Conservation (phyloP, 257 asterid species). For the Primulina tabacum region DNA sequence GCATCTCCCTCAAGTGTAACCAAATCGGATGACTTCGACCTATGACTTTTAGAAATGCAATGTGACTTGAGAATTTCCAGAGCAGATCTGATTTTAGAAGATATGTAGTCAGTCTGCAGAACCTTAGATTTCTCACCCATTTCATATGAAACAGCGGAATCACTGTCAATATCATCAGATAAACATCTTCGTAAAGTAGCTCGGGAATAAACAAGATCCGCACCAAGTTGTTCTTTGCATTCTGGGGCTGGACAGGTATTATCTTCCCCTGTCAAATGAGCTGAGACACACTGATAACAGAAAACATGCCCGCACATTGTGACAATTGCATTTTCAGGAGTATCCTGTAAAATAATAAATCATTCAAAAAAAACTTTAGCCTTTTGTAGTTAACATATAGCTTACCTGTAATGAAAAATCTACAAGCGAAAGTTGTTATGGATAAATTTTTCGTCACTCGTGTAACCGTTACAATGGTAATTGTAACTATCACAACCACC, state of each 20-base stretch:
- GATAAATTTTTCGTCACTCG: constrained; percentile 5
- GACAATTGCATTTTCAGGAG: constrained; percentile 97
- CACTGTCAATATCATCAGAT: constrained; percentile 45
- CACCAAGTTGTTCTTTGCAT: constrained; percentile 85
- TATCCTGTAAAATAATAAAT: constrained; percentile 58
- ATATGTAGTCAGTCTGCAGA: constrained; percentile 48
- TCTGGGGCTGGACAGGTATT: constrained; percentile 75
- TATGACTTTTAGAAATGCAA: constrained; percentile 37
- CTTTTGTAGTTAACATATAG: constrained; percentile 13
- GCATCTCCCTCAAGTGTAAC: constrained; percentile 34
- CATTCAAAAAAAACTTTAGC: constrained; percentile 26
- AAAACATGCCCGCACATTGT: constrained; percentile 93
- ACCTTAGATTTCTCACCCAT: constrained; percentile 46
- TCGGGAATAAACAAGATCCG: constrained; percentile 72
- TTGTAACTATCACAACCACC: neutral
- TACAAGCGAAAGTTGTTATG: constrained; percentile 3
- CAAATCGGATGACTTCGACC: constrained; percentile 35
- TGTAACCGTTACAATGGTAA: neutral
- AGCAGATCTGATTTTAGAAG: constrained; percentile 78
- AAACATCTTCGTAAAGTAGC: constrained; percentile 61
- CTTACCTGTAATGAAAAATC: constrained; percentile 1
- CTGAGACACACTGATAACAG: constrained; percentile 89
- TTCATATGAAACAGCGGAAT: constrained; percentile 36
- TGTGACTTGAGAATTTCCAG: constrained; percentile 57
- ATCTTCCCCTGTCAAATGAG: constrained; percentile 80